Percentiles rank a stretch among this genome's conserved stretches.
Evolutionary conservation across 805 yeast species (phyloP).

Genomic region (Candida qinlingensis): DNA sequence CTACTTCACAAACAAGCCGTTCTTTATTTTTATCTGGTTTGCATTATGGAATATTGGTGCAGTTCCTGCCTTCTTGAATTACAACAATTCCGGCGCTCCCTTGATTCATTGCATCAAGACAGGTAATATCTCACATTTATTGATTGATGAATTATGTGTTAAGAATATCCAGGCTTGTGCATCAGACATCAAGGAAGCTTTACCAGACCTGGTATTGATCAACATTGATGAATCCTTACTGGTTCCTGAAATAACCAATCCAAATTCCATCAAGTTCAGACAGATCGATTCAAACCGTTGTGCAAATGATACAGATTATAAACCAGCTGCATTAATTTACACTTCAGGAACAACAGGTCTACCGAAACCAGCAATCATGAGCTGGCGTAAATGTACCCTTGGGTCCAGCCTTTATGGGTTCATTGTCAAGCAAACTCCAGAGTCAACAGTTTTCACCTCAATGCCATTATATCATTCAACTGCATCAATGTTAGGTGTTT

Average conservation of each 20-base stretch:
- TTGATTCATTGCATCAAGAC: conserved; percentile 74
- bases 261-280: conserved; percentile 43
- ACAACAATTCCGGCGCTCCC: conserved; percentile 67
- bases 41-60: conserved; percentile 93
- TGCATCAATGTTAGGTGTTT: conserved; percentile 79
- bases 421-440: conserved; percentile 51
- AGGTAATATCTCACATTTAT: conserved; percentile 57
- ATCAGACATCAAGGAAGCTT: conserved; percentile 29
- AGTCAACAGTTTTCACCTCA: conserved; percentile 70
- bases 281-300: conserved; percentile 55
- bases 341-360: conserved; percentile 95
- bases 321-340: conserved; percentile 69
- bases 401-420: conserved; percentile 68
- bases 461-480: conserved; percentile 97
- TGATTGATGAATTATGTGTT: conserved; percentile 70
- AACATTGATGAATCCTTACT: conserved; percentile 50
- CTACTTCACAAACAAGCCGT: conserved; percentile 77
- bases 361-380: conserved; percentile 90
- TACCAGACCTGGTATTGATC: conserved; percentile 39
- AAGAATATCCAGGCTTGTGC: conserved; percentile 48
- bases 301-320: conserved; percentile 48
- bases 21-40: conserved; percentile 74
- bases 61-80: conserved; percentile 79
- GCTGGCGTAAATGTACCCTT: conserved; percentile 79
- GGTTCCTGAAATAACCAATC: conserved; percentile 33